Base-by-base conservation (phyloP, 805 yeast species). In the Suhomyces faveliae region DNA sequence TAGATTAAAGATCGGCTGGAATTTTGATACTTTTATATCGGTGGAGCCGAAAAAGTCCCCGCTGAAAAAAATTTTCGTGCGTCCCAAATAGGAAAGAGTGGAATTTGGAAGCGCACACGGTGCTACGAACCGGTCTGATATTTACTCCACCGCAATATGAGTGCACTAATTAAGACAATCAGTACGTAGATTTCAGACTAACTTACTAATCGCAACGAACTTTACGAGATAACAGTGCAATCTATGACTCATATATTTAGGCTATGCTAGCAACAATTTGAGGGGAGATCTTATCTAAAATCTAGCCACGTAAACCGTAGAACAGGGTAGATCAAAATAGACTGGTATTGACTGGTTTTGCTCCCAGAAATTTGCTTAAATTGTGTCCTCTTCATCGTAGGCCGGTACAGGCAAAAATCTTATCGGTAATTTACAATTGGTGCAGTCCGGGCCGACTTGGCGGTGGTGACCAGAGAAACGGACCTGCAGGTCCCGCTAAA, bases 11-110 rank as follows among this genome's bases (percentile, higher is more conserved):
- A 19, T 7, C 7, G 33, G 24, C 44, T 12, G 52, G 49, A 42
- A 40, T 33, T 42, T 25, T 12, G 35, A 23, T 27, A 24, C 43
- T 40, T 53, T 51, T 51, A 53, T 51, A 53, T 12, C 33, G 24
- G 23, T 7, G 12, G 38, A n/a, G 35, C 19, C 21, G 37, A 15
- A 15, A 13, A 35, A 39, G 43, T 33, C 37, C 37, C 37, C 37
- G 37, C 21, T 19, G 40, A 48, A 48, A 49, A 47, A 25, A 47
- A 43, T 50, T 45, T 41, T 15, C 22, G 9, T 27, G 13, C 15
- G 19, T 35, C 37, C 43, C 38, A 27, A 29, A 13, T 42, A 13
- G 24, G 38, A 19, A 29, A 30, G 38, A n/a, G n/a, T n/a, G 3
- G 35, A 9, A 6, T 15, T 17, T 17, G 37, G 37, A 15, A 25